These are phyloP conservation scores for Durio zibethinus DNA, from an alignment of 345 rosid genomes.

Conservation along the genomic window DNA sequence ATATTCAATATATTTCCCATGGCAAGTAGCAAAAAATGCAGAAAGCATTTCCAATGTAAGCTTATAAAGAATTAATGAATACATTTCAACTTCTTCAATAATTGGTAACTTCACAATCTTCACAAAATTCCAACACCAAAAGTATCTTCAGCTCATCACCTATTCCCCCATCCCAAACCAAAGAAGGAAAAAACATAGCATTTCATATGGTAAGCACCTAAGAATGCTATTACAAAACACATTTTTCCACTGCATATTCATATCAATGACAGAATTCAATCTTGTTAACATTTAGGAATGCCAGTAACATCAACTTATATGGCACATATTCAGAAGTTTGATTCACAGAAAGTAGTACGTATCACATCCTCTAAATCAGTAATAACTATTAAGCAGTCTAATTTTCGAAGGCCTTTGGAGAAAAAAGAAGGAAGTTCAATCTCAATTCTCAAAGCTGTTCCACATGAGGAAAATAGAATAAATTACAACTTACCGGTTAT, in stretches of 20 bases:
- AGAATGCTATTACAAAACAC: not conserved
- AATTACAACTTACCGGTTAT: not conserved
- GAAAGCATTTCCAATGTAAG: not conserved
- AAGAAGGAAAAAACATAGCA: not conserved
- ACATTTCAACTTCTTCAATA: not conserved
- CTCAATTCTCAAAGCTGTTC: slow-evolving; percentile 6
- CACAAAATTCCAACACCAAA: not conserved
- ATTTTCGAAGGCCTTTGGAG: not conserved
- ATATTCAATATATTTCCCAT: no score
- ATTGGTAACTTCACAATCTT: not conserved
- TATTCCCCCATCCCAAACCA: not conserved
- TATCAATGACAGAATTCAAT: not conserved
- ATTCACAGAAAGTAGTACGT: no score
- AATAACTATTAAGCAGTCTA: not conserved
- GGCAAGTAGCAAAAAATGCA: no score
- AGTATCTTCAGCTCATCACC: not conserved
- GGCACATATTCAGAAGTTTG: not conserved
- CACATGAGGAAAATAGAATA: not conserved
- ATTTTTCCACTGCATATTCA: not conserved
- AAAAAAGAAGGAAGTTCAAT: not conserved
- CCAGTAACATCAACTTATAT: no score
- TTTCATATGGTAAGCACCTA: not conserved
- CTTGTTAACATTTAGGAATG: not conserved
- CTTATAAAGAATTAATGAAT: not conserved
- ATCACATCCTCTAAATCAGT: no score